Conservation (phyloP, 1,139 yeast genomes). For the Citeromyces hawaiiensis region DNA sequence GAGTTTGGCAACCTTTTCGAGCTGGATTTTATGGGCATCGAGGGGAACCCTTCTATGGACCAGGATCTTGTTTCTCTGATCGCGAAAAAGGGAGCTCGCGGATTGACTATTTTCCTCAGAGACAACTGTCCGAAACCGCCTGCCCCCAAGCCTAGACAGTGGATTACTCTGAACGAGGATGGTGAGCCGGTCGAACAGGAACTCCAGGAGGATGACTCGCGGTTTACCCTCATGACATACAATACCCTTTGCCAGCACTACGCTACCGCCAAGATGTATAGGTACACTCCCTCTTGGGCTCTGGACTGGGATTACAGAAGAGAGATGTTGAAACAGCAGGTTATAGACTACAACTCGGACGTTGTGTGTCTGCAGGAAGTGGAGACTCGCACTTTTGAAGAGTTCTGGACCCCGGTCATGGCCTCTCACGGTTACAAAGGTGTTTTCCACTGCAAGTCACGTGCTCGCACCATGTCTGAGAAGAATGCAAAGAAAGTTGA, state of each 20-base stretch:
- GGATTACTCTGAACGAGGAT: constrained; percentile 70
- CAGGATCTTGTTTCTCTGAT: constrained; percentile 49
- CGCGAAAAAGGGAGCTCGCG: constrained; percentile 78
- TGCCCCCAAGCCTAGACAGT: constrained; percentile 63
- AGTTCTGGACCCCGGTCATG: constrained; percentile 73
- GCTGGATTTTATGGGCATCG: constrained; percentile 78
- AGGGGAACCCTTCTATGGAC: constrained; percentile 75
- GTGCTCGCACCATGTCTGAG: constrained; percentile 86
- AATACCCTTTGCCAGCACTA: constrained; percentile 92
- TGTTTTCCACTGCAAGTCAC: constrained; percentile 71
- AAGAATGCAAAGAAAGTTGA: constrained; percentile 82
- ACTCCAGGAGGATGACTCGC: constrained; percentile 7
- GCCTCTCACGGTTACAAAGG: constrained; percentile 69
- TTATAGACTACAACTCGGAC: constrained; percentile 53
- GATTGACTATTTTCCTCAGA: constrained; percentile 64
- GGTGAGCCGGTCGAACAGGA: constrained; percentile 40
- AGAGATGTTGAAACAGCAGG: constrained; percentile 59
- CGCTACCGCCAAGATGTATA: constrained; percentile 86
- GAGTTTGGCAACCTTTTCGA: constrained; percentile 83
- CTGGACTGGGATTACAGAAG: constrained; percentile 88
- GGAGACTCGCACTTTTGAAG: constrained; percentile 76
- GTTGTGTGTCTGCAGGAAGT: constrained; percentile 91
- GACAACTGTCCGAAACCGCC: constrained; percentile 64
- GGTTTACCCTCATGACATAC: constrained; percentile 74
- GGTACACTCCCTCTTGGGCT: constrained; percentile 97